A percentile compares a stretch with the other conserved stretches of the same genome.
Evolutionary conservation across 345 rosid genomes (phyloP).

Genomic region (Durio zibethinus): DNA sequence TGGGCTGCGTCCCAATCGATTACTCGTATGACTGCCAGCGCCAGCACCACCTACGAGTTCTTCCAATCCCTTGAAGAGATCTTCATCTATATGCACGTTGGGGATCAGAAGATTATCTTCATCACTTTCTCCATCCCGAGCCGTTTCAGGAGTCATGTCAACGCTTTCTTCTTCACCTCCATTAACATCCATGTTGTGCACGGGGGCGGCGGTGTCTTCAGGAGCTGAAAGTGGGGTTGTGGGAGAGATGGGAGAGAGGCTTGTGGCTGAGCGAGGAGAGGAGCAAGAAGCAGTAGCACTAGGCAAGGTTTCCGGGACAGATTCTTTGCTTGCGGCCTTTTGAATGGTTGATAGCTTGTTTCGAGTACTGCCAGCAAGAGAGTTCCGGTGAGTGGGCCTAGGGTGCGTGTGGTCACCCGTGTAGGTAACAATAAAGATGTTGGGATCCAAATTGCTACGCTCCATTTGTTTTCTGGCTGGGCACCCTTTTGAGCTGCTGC

Average conservation of each 20-base stretch:
- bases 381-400: constrained; percentile 80
- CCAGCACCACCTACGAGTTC: constrained; percentile 14
- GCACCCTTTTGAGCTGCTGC: constrained; percentile 90
- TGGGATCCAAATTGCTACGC: constrained; percentile 58
- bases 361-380: constrained; percentile 87
- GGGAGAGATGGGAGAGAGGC: constrained; percentile 60
- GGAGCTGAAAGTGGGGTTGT: constrained; percentile 39
- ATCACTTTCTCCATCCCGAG: constrained; percentile 24
- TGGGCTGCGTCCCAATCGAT: constrained; percentile 6
- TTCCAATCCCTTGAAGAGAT: constrained; percentile 37
- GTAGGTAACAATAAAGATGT: constrained; percentile 61
- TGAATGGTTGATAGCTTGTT: constrained; percentile 2
- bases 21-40: not conserved
- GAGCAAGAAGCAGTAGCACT: not conserved
- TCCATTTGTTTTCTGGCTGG: constrained; percentile 91
- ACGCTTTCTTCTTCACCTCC: not conserved
- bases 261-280: constrained; percentile 19
- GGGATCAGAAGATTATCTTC: constrained; percentile 47
- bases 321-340: not conserved
- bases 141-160: constrained; percentile 17
- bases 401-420: constrained; percentile 93
- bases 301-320: constrained; percentile 2
- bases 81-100: constrained; percentile 49
- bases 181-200: not conserved
- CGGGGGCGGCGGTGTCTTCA: not conserved